Base-by-base conservation (phyloP, 768 basidiomycete species). In the Mycena floridula region DNA sequence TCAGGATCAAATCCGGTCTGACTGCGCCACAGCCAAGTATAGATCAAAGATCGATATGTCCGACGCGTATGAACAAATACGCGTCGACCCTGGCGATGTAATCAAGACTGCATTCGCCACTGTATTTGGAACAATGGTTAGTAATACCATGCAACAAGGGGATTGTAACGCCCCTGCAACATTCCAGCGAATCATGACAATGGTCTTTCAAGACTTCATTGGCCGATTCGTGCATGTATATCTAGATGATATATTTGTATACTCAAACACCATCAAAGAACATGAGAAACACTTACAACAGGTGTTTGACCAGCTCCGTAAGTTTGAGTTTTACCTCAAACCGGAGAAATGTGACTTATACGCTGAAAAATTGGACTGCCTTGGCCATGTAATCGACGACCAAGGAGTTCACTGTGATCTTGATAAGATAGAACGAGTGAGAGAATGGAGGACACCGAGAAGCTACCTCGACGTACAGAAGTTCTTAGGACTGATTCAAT, bases 101-200 rank as follows among this genome's bases (percentile, higher is more conserved):
- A n/a, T 22, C 13, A 43, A 52, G 0, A 53, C 28, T 16, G 16
- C 16, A 16, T 30, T 30, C 16, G 28, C 28, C 16, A 30, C 28
- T 16, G 16, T 30, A 16, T 30, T 9, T 30, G 16, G 28, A 9
- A 30, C 28, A 16, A 9, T 9, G 9, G 16, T 30, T 9, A 48
- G 0, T 20, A 42, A 44, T 18, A 61, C 57, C 16, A 58, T 60
- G 59, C 66, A 58, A 44, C 58, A 62, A 27, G 66, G 63, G 0
- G 57, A 69, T 41, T 59, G 58, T 25, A 68, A 68, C 30, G 59
- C 57, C n/a, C n/a, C n/a, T n/a, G n/a, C n/a, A n/a, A n/a, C n/a
- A n/a, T n/a, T n/a, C n/a, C n/a, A n/a, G n/a, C n/a, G n/a, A n/a
- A n/a, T n/a, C n/a, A n/a, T n/a, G n/a, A n/a, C n/a, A n/a, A n/a